Base-by-base conservation (phyloP, 495 filamentous ascomycete species). In the Aspergillus egyptiacus region DNA sequence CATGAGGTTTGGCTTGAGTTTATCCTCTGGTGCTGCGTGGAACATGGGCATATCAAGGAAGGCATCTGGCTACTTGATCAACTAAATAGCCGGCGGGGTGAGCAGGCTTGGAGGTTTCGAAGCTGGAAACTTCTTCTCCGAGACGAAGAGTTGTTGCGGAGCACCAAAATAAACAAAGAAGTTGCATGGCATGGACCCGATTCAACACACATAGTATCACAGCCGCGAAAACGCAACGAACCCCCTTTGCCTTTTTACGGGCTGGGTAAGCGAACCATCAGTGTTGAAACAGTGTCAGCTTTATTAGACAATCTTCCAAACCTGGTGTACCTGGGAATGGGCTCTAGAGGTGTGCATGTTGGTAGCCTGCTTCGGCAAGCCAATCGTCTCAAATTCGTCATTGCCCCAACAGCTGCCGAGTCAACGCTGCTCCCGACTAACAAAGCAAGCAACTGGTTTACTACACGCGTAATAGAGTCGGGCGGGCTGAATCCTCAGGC, bases 1-100 rank as follows among this genome's bases (percentile, higher is more conserved):
- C 73, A 75, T 15, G 77, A 82, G 47, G 65, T 85, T 17, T 86
- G 82, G 82, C 60, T 86, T 2, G 82, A 86, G 53, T 66, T 85
- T 10, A 70, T 85, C 36, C 68, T 86, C 6, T 86, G 81, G 82
- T 78, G 75, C 47, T 86, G 82, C 56, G 68, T 84, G 20, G 79
- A 84, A 55, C 76, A 80, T 49, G 77, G 76, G 5, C 80, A 78
- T 66, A 59, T 76, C 8, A 61, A 58, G 35, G 76, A 81, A 52
- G 82, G 78, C 17, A 57, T 67, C 34, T 67, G 63, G 40, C 66
- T 85, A 5, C 46, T 83, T 1, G 55, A 67, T 28, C 59, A 69
- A 37, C 65, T 78, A 58, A 51, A 45, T 34, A 53, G 51, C 34
- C 61, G 58, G 33, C 59, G 53, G 3, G 58, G 54, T 18, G 46